These are phyloP conservation scores for Mycena filopes DNA, from an alignment of 768 basidiomycete species.

Conservation along the genomic window DNA sequence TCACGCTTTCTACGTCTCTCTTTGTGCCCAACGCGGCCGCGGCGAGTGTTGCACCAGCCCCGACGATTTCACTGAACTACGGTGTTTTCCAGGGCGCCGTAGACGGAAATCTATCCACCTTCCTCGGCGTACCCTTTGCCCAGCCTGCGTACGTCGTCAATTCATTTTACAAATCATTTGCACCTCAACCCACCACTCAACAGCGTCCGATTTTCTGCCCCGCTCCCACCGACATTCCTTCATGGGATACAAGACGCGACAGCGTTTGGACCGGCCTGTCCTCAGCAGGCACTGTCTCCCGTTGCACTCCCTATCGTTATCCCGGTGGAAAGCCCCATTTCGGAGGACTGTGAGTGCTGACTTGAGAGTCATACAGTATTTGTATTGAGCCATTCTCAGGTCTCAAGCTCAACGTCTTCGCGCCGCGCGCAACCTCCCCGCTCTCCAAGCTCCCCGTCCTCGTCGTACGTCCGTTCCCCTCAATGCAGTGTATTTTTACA, in stretches of 20 bases:
- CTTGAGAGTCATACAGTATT: not conserved
- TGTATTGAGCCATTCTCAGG: constrained; percentile 37
- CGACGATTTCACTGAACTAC: constrained; percentile 40
- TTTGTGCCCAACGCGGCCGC: too few relatives aligned
- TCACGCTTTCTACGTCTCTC: too few relatives aligned
- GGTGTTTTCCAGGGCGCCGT: constrained; percentile 42
- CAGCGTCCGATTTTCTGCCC: not conserved
- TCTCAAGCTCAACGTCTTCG: constrained; percentile 54
- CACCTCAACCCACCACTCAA: not conserved
- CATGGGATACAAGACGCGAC: constrained; percentile 1
- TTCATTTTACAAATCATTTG: not conserved
- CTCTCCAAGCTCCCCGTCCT: constrained; percentile 13
- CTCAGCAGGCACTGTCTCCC: not conserved
- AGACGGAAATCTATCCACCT: constrained; percentile 40
- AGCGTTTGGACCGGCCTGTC: not conserved
- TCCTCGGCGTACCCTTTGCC: constrained; percentile 55
- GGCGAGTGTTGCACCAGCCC: constrained; percentile 10
- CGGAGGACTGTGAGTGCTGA: not conserved
- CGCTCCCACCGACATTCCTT: not conserved
- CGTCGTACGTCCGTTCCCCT: not conserved
- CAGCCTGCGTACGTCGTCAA: constrained; percentile 45
- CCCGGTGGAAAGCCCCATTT: not conserved
- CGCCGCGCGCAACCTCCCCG: constrained; percentile 33
- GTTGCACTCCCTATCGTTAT: too few relatives aligned
- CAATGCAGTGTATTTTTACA: not conserved